These are phyloP conservation scores for Chaetothyriales sp. DNA, from an alignment of 2,329 filamentous ascomycete species.

Conservation along the genomic window DNA sequence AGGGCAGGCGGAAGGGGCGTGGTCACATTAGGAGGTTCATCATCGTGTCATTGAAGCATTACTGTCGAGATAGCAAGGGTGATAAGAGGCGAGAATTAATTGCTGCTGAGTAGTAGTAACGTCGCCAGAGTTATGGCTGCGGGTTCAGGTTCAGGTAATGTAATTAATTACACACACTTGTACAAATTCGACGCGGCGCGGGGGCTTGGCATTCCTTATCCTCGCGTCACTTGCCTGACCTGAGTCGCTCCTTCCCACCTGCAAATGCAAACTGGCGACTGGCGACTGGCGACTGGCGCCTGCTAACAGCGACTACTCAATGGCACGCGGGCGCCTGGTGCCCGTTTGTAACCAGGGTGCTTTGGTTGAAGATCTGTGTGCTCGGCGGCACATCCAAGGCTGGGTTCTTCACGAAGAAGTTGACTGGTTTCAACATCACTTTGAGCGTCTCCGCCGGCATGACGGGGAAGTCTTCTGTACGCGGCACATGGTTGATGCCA, in stretches of 20 bases:
- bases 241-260: too few species aligned
- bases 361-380: constrained; percentile 27
- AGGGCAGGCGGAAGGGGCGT: background rate
- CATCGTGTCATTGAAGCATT: background rate
- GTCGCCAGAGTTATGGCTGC: background rate
- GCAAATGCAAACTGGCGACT: too few species aligned
- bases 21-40: background rate
- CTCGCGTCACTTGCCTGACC: too few species aligned
- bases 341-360: constrained; percentile 5
- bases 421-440: constrained; percentile 35
- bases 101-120: background rate
- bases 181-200: background rate
- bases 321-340: constrained; percentile 3
- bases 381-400: constrained; percentile 33
- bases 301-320: background rate
- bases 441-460: constrained; percentile 47
- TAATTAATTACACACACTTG: background rate
- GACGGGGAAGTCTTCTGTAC: constrained; percentile 52
- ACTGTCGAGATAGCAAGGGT: background rate
- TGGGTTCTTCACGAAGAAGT: constrained; percentile 39
- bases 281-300: too few species aligned
- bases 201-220: background rate
- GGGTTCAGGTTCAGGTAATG: too few species aligned
- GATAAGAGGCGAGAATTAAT: background rate
- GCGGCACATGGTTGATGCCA: constrained; percentile 49